Conservation (phyloP, 2,329 filamentous ascomycete genomes). For the Pezicula neosporulosa region DNA sequence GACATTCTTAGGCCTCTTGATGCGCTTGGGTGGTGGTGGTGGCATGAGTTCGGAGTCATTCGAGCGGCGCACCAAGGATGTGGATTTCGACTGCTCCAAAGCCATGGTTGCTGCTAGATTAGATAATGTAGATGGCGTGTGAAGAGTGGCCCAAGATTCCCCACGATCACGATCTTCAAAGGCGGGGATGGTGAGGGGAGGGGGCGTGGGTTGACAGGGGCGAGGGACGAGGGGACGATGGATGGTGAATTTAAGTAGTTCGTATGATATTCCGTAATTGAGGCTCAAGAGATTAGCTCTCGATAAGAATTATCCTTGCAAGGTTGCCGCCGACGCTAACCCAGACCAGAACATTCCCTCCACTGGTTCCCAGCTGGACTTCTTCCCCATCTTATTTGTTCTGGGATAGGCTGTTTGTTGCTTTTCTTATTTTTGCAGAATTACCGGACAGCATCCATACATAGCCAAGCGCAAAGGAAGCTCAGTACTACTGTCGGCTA, state of each 20-base stretch:
- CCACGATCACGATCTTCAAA: too few relatives aligned
- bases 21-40: conserved; percentile 87
- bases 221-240: neutral
- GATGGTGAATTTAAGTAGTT: neutral
- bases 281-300: neutral
- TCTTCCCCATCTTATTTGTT: too few relatives aligned
- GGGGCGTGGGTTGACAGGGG: too few relatives aligned
- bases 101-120: neutral
- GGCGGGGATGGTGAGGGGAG: too few relatives aligned
- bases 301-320: neutral
- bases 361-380: too few relatives aligned
- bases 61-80: conserved; percentile 59
- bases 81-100: conserved; percentile 35
- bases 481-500: neutral
- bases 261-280: too few relatives aligned
- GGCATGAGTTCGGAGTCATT: conserved; percentile 75
- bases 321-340: neutral
- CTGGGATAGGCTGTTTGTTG: too few relatives aligned
- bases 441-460: too few relatives aligned
- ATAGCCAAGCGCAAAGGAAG: neutral
- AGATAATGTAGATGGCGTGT: too few relatives aligned
- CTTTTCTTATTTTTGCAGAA: too few relatives aligned
- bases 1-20: conserved; percentile 84
- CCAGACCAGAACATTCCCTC: neutral
- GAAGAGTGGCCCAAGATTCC: too few relatives aligned